Base-by-base conservation (phyloP, 768 basidiomycete genomes). In the Podaxis mareebaensis region DNA sequence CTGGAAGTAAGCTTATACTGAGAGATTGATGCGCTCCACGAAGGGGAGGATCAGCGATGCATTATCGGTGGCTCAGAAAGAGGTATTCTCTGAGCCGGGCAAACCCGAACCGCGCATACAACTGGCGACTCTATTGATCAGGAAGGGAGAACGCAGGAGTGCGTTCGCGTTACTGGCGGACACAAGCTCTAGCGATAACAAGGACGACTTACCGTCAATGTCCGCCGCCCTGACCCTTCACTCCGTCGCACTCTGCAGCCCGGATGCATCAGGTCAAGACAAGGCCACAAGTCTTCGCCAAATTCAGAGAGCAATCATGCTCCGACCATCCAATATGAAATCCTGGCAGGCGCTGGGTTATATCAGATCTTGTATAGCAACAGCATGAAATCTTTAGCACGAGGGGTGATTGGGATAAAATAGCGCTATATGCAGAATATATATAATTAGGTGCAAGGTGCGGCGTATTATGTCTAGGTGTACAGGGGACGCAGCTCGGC, bases 331-430 rank as follows among this genome's bases (percentile, higher is more conserved):
- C 68, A 78, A 81, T 20, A 39, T 69, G 60, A 73, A 67, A 36
- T 83, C 78, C 60, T 93, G 91, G 92, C 73, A 79, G 67, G 80
- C 81, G 26, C 70, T 92, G 64, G 87, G 84, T 17, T 86, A 81
- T 76, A 81, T 85, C 65, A 78, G 77, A 63, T 73, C 70, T 54
- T 58, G 64, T 52, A 57, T 61, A 53, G 44, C 12, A 36, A 26
- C 8, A 61, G 40, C 10, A 42, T 24, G 33, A 63, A 49, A 59
- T 24, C 30, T 49, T 20, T 22, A 28, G 28, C 30, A 12, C 15
- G 57, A 33, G 53, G 42, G 42, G 8, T 30, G 24, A 13, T 46
- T 24, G 40, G 26, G 12, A n/a, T 46, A 46, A 28, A 36, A 57
- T 42, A 44, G 10, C 40, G 28, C 53, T 13, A 28, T 53, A 42